A percentile compares a stretch with the other conserved stretches of the same genome.
These are phyloP conservation scores for Microascus cirrosus DNA, from an alignment of 2,329 filamentous ascomycete species.

Conservation along the genomic window DNA sequence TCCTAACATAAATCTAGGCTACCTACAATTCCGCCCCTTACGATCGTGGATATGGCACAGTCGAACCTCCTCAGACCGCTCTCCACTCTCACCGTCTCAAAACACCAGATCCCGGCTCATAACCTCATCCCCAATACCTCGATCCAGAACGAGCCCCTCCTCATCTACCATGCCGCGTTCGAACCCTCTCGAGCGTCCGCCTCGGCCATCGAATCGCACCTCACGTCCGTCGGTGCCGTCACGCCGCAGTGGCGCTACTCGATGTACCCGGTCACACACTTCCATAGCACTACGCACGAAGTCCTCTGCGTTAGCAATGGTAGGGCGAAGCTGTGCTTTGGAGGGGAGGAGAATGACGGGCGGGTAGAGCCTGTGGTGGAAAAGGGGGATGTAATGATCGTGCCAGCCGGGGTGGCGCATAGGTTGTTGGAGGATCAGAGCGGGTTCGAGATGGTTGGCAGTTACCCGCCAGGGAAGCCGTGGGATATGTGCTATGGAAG, in stretches of 20 bases:
- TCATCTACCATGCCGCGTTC: background rate
- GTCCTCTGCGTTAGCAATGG: background rate
- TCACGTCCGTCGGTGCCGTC: background rate
- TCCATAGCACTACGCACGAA: background rate
- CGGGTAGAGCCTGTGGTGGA: background rate
- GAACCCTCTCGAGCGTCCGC: background rate
- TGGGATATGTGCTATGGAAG: background rate
- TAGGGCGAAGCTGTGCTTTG: background rate
- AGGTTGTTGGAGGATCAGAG: background rate
- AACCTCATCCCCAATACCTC: background rate
- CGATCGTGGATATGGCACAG: too few species aligned
- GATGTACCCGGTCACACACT: background rate
- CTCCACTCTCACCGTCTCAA: background rate
- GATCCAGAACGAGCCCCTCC: background rate
- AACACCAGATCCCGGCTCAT: background rate
- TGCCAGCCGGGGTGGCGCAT: background rate
- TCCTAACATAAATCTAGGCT: too few species aligned
- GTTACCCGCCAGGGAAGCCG: background rate
- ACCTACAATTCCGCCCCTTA: too few species aligned
- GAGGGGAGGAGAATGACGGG: background rate
- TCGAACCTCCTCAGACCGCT: background rate
- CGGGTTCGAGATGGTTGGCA: background rate
- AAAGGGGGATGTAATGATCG: background rate
- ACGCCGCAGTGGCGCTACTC: background rate
- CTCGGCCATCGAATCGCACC: background rate